Base-by-base conservation (phyloP, 1,284 basidiomycete genomes). In the Papiliotrema flavescens region DNA sequence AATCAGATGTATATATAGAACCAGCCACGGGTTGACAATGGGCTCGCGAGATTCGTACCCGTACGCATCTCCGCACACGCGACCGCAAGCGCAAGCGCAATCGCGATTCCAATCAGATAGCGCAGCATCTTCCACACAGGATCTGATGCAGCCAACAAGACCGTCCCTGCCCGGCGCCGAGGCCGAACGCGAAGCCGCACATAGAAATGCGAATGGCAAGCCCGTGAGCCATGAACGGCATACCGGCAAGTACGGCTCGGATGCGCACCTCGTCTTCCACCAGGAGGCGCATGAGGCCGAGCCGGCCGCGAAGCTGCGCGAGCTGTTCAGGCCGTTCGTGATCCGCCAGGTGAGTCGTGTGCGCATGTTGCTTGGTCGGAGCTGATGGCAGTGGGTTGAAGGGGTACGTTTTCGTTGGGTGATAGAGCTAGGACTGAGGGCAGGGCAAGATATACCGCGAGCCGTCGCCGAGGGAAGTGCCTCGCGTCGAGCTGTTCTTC, bases 401-500 rank as follows among this genome's bases (percentile, higher is more conserved):
- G 52, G 47, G 32, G 55, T 60, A 17, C 24, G 51, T 47, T 34
- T n/a, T n/a, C n/a, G n/a, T n/a, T n/a, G n/a, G n/a, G n/a, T n/a
- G n/a, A n/a, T n/a, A n/a, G n/a, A n/a, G n/a, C n/a, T n/a, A n/a
- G n/a, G 39, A 26, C 28, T 42, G 26, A 40, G 35, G 35, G 49
- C 22, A 62, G 39, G 66, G 66, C 37, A 64, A 63, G 35, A 57
- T 69, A 1, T 59, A 68, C 47, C 62, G 69, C 35, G 69, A 71
- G 50, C 47, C 57, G 1, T 49, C 52, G 0, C 47, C 60, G n/a
- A 56, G 67, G 15, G 66, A 68, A 40, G 52, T 64, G 2, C 60
- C 66, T 2, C 72, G 57, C 48, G 69, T 76, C 51, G 74, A 78
- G 62, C 69, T 78, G 13, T 78, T 78, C 65, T 76, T 78, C 51